Evolutionary conservation across 169 alveolate genomes (phyloP).

Genomic region (Plasmodium inui): DNA sequence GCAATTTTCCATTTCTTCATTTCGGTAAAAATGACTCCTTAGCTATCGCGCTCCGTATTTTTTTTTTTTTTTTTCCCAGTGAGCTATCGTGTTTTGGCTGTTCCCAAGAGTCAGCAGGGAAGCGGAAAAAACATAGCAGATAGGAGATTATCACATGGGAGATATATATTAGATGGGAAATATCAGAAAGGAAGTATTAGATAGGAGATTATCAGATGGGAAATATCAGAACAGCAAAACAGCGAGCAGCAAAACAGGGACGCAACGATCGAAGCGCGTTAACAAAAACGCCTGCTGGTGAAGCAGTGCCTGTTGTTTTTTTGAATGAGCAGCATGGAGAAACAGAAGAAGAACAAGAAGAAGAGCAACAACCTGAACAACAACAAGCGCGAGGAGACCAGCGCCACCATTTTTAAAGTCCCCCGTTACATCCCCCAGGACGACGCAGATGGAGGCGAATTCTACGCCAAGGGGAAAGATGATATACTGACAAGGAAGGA

Average conservation of each 20-base stretch:
- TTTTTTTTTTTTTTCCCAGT: not conserved
- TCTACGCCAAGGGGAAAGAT: not conserved
- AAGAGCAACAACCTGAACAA: too few relatives aligned
- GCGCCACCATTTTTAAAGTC: not conserved
- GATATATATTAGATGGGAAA: too few relatives aligned
- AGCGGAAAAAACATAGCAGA: not conserved
- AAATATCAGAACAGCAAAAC: not conserved
- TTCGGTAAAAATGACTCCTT: not conserved
- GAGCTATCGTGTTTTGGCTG: not conserved
- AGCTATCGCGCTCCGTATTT: not conserved
- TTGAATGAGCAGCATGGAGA: not conserved
- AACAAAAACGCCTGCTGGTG: not conserved
- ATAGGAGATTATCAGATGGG: not conserved
- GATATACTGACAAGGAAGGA: not conserved
- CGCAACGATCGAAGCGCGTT: not conserved
- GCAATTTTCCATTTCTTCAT: not conserved
- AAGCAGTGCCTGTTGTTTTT: not conserved
- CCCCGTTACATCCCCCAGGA: not conserved
- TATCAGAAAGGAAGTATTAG: too few relatives aligned
- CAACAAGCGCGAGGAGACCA: not conserved
- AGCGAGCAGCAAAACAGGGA: not conserved
- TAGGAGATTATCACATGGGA: not conserved
- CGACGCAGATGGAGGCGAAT: not conserved
- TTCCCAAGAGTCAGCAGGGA: not conserved
- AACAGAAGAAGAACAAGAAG: not conserved